Conservation (phyloP, 805 yeast species). For the Yamadazyma phyllophila region DNA sequence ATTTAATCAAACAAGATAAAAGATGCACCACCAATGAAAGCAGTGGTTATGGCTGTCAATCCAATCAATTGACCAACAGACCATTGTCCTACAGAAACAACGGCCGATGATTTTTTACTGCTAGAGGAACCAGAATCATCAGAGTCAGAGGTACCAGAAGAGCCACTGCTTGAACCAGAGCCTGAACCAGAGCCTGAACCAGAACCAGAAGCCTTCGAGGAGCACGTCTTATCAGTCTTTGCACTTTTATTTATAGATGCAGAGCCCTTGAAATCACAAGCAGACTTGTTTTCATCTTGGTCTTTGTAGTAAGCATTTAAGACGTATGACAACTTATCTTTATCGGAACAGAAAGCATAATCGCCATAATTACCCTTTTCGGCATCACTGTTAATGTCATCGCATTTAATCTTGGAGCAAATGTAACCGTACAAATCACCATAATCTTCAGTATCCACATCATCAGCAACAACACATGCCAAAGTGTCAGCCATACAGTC, state of each 20-base stretch:
- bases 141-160: constrained; percentile 19
- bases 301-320: constrained; percentile 60
- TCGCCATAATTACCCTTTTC: constrained; percentile 67
- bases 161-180: constrained; percentile 22
- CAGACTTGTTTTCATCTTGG: constrained; percentile 42
- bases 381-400: constrained; percentile 62
- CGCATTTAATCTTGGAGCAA: constrained; percentile 57
- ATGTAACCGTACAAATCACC: constrained; percentile 54
- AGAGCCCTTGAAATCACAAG: constrained; percentile 72
- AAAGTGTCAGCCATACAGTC: constrained; percentile 57
- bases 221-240: constrained; percentile 30
- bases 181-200: constrained; percentile 21
- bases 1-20: constrained; percentile 23
- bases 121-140: constrained; percentile 19
- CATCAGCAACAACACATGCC: constrained; percentile 58
- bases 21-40: constrained; percentile 46
- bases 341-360: constrained; percentile 66
- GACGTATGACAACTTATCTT: constrained; percentile 63
- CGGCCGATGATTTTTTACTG: constrained; percentile 16
- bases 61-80: constrained; percentile 33
- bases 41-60: constrained; percentile 32
- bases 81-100: constrained; percentile 20
- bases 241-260: constrained; percentile 44
- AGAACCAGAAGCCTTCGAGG: constrained; percentile 19
- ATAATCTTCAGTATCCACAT: constrained; percentile 56